These are phyloP conservation scores for Sclerotinia spermophila DNA, from an alignment of 2,329 filamentous ascomycete species.

Conservation along the genomic window DNA sequence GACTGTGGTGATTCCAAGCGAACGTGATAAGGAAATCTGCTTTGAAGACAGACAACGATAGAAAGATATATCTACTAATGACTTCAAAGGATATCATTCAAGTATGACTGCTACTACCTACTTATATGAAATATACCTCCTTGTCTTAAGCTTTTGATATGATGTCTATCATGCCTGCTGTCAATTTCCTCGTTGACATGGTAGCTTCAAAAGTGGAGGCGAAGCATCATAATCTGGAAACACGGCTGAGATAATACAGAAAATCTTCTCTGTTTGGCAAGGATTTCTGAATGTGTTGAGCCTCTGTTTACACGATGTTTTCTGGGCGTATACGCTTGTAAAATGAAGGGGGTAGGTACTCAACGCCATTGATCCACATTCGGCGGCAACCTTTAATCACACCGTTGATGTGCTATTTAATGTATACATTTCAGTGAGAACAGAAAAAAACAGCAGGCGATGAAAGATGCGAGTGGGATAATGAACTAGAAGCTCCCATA, in stretches of 20 bases:
- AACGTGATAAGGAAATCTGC: background rate
- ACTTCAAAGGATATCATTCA: background rate
- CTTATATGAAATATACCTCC: background rate
- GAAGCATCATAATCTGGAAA: constrained; percentile 11
- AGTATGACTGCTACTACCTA: background rate
- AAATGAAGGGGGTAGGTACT: background rate
- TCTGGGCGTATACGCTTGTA: background rate
- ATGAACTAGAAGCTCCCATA: background rate
- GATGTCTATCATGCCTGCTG: background rate
- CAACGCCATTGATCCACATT: background rate
- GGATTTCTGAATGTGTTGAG: background rate
- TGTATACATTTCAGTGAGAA: background rate
- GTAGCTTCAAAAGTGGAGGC: background rate
- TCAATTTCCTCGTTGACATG: background rate
- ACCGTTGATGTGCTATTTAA: background rate
- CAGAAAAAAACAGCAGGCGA: background rate
- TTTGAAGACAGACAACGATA: background rate
- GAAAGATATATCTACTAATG: background rate
- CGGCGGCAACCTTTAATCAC: background rate
- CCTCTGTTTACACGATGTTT: background rate
- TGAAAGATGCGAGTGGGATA: background rate
- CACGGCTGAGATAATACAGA: constrained; percentile 4
- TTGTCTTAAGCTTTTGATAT: background rate
- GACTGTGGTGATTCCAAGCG: background rate
- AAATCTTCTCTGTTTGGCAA: background rate